These are phyloP conservation scores for Phialemoniopsis sp. DNA, from an alignment of 2,329 filamentous ascomycete genomes.

Conservation along the genomic window DNA sequence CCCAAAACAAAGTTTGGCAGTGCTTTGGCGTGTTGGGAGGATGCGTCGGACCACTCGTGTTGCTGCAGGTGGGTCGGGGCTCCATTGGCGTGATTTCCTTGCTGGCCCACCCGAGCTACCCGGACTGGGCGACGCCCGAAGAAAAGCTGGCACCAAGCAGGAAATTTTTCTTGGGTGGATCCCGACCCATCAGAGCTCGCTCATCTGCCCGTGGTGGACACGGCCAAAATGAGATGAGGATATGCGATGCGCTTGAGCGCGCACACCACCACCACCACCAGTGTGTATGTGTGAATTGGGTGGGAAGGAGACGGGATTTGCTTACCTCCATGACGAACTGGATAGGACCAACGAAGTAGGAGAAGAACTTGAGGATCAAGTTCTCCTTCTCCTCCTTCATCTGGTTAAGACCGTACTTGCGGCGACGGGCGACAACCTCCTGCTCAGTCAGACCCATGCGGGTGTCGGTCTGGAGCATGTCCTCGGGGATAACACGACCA, in stretches of 20 bases:
- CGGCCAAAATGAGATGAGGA: slow-evolving; percentile 9
- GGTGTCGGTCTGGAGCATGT: slow-evolving; percentile 69
- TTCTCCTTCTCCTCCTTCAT: slow-evolving; percentile 79
- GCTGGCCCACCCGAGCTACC: too few relatives aligned
- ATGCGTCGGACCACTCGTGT: too few relatives aligned
- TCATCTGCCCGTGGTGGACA: slow-evolving; percentile 5
- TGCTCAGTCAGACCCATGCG: slow-evolving; percentile 58
- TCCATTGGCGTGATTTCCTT: too few relatives aligned
- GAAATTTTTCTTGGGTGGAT: too few relatives aligned
- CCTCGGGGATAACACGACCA: slow-evolving; percentile 61
- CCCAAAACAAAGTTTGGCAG: too few relatives aligned
- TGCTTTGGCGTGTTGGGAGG: too few relatives aligned
- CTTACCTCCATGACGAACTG: slow-evolving; percentile 91
- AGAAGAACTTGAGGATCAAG: slow-evolving; percentile 74
- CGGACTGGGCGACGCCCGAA: too few relatives aligned
- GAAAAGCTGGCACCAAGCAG: too few relatives aligned
- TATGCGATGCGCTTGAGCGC: background rate
- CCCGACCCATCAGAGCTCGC: too few relatives aligned
- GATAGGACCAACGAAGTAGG: slow-evolving; percentile 83
- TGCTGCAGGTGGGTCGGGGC: too few relatives aligned
- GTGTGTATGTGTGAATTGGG: background rate
- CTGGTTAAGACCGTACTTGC: slow-evolving; percentile 79
- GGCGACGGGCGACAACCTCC: slow-evolving; percentile 60
- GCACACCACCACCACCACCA: slow-evolving; percentile 3
- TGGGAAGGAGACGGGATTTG: slow-evolving; percentile 8